Base-by-base conservation (phyloP, 352 stramenopile genomes). In the Globisporangium acanthophoron region DNA sequence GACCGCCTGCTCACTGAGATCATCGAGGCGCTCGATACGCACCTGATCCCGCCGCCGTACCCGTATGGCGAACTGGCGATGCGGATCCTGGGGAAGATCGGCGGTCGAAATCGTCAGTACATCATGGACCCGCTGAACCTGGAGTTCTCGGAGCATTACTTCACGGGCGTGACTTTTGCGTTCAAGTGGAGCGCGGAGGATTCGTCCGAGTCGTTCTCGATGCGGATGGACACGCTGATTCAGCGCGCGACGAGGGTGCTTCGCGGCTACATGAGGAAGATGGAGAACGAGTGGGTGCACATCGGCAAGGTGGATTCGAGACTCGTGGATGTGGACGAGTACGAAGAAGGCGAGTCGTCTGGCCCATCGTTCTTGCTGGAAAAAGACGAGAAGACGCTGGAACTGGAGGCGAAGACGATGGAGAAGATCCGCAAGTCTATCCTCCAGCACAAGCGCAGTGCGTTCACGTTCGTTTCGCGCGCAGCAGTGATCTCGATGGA, bases 51-150 rank as follows among this genome's bases (percentile, higher is more conserved):
- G 27, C 90, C 90, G 9, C 97, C 97, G n/a, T 99, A 99, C 70
- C 92, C 93, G 35, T 99, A 99, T 64, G 97, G 97, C 0, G 83
- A 98, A 54, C 70, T 98, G 41, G 91, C 95, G 15, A 95, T 98
- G 69, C 85, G 92, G n/a, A 92, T 99, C 31, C 65, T 99, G 18
- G 97, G 97, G 44, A 99, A 99, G 72, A 92, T 99, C 47, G 97
- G 97, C 41, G 97, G 97, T 12, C 87, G 88, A 39, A 96, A 96
- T 68, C 83, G 88, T 3, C 84, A 92, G 61, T 96, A 94, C 57
- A 73, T 96, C n/a, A 92, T 88, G 77, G 85, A 94, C 56, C 73
- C 81, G 16, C 61, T 92, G 35, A 73, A 88, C 47, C 58, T 96
- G 15, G 66, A 88, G 35, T 85, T 73, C 31, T 54, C 62, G 43